These are phyloP conservation scores for Rhodamnia rubescens DNA, from an alignment of 345 rosid species.

Conservation along the genomic window DNA sequence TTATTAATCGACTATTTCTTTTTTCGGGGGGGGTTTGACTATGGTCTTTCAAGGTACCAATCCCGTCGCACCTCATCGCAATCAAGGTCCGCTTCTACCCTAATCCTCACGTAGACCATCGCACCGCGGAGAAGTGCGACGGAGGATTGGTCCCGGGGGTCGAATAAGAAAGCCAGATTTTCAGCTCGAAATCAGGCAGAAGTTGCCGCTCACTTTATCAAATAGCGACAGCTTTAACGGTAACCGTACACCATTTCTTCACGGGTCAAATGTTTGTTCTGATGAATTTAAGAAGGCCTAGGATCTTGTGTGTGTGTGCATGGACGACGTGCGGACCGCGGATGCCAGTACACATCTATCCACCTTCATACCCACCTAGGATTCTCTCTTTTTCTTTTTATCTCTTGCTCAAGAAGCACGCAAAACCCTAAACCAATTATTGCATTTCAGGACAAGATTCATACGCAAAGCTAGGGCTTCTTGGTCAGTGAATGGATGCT, in stretches of 20 bases:
- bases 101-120: not conserved
- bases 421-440: not conserved
- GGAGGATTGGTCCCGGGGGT: not conserved
- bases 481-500: not conserved
- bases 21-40: not conserved
- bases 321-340: not conserved
- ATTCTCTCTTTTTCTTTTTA: not conserved
- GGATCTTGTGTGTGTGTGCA: not conserved
- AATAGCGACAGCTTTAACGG: not conserved
- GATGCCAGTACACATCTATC: not conserved
- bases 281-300: not conserved
- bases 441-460: not conserved
- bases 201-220: not conserved
- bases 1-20: not conserved
- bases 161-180: not conserved
- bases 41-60: not conserved
- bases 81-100: not conserved
- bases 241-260: not conserved
- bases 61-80: not conserved
- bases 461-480: not conserved
- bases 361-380: not conserved
- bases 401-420: not conserved
- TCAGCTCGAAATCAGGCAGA: not conserved
- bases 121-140: not conserved
- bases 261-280: not conserved